These are phyloP conservation scores for Daldinia bambusicola DNA, from an alignment of 495 filamentous ascomycete species.

Conservation along the genomic window DNA sequence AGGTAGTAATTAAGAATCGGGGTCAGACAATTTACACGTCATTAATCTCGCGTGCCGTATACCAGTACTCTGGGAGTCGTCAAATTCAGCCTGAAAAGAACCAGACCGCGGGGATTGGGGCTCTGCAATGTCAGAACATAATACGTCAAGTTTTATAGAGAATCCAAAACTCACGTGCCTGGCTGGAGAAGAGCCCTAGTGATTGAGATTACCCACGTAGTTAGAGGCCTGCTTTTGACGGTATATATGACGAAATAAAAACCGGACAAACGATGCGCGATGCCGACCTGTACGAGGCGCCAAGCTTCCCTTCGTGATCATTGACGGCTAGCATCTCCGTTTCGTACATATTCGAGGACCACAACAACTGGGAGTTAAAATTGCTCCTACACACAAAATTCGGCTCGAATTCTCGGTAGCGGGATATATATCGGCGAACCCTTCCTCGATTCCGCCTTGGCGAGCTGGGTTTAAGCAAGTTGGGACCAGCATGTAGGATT, in stretches of 20 bases:
- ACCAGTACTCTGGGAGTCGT: conserved; percentile 22
- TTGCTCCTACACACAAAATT: not conserved
- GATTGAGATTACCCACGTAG: not conserved
- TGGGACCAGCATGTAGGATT: not conserved
- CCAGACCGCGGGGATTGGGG: conserved; percentile 31
- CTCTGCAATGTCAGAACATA: conserved; percentile 22
- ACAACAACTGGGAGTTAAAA: not conserved
- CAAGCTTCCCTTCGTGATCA: conserved; percentile 2
- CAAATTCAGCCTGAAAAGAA: conserved; percentile 38
- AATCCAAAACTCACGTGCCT: too few relatives aligned
- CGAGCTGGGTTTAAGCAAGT: conserved; percentile 18
- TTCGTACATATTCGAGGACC: not conserved
- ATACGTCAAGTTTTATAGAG: conserved; percentile 4
- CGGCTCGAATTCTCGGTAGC: conserved; percentile 5
- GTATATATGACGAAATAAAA: not conserved
- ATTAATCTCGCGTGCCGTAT: conserved; percentile 3
- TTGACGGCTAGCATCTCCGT: not conserved
- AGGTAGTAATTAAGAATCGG: not conserved
- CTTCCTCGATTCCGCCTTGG: conserved; percentile 46
- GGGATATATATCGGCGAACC: conserved; percentile 37
- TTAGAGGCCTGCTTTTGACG: not conserved
- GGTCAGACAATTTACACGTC: conserved; percentile 10
- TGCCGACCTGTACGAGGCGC: not conserved
- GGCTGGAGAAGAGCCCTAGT: not conserved
- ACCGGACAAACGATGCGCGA: not conserved